Conservation (phyloP, 441 rosid genomes). For the Pelargonium australe region DNA sequence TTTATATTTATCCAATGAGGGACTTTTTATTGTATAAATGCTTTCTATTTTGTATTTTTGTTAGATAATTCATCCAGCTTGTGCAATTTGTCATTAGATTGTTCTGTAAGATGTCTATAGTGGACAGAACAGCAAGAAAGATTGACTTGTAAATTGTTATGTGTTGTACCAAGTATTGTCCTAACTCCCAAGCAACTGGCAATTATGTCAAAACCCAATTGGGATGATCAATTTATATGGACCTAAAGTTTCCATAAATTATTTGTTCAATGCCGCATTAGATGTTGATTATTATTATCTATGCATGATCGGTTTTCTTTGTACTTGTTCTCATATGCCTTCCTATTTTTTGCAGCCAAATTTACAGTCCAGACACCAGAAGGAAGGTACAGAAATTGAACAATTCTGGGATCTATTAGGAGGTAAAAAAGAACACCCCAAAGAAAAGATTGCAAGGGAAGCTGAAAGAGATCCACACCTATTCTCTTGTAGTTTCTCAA, state of each 20-base stretch:
- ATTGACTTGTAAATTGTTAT: slow-evolving; percentile 1
- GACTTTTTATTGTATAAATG: background rate
- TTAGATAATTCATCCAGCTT: slow-evolving; percentile 13
- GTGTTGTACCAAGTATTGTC: slow-evolving; percentile 1
- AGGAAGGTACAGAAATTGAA: slow-evolving; percentile 90
- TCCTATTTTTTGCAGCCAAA: slow-evolving; percentile 59
- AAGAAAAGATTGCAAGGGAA: slow-evolving; percentile 60
- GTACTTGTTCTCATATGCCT: slow-evolving; percentile 14
- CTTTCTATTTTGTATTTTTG: slow-evolving; percentile 11
- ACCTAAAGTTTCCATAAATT: background rate
- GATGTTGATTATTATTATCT: background rate
- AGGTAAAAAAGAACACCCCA: slow-evolving; percentile 78
- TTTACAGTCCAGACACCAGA: slow-evolving; percentile 65
- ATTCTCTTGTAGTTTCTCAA: slow-evolving; percentile 66
- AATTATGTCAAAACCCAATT: too few relatives aligned
- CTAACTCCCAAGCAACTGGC: background rate
- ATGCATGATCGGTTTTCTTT: background rate
- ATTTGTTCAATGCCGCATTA: background rate
- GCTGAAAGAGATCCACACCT: slow-evolving; percentile 90
- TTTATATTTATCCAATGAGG: too few relatives aligned
- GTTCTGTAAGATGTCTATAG: slow-evolving; percentile 2
- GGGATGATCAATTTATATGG: background rate
- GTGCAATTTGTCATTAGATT: background rate
- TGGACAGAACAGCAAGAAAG: slow-evolving; percentile 10
- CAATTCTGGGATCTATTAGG: slow-evolving; percentile 87